Base-by-base conservation (phyloP, 2,329 filamentous ascomycete genomes). In the Colletotrichum musicola region DNA sequence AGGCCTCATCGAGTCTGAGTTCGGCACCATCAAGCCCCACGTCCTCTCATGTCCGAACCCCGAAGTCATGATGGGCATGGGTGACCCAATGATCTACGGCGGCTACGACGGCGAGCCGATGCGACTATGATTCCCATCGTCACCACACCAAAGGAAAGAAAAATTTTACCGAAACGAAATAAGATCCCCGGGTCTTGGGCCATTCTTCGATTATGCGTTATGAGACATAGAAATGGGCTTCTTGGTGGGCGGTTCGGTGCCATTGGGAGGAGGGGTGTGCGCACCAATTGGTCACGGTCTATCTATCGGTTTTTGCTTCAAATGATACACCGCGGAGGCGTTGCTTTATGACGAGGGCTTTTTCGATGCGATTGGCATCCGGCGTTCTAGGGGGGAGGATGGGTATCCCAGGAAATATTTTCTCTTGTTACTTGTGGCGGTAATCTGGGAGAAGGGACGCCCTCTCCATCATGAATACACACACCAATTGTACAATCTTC, bases 61-160 rank as follows among this genome's bases (percentile, higher is more conserved):
- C 1, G 85, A 87, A 51, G 84, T 85, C 7, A 89, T 89, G 86
- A 80, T 88, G 75, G 84, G 86, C 18, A 83, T 87, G 74, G 83
- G 82, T 18, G 87, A 89, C 69, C 86, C 87, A 1, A 88, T 88
- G 86, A 88, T 89, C 64, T 89, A 84, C 72, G 80, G 83, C 3
- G 84, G 84, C 51, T 87, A 83, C 73, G 84, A 86, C 65, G 79
- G 78, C 64, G 84, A 85, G 56, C 70, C 76, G 20, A 77, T 85
- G 74, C 75, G 81, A 69, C 74, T 84, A 53, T 84, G 72, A 78
- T 10, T 18, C 6, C 64, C 18, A 25, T 25, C 5, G 13, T 14
- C 27, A 56, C 22, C 13, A 5, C 18, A 4, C 20, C n/a, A 35
- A 27, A 4, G 12, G 27, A 18, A 13, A 38, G 7, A 22, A 20